Evolutionary conservation across 257 asterid species (phyloP), one percentile per base, ranked within the genome.

Genomic region (Przewalskia tangutica): DNA sequence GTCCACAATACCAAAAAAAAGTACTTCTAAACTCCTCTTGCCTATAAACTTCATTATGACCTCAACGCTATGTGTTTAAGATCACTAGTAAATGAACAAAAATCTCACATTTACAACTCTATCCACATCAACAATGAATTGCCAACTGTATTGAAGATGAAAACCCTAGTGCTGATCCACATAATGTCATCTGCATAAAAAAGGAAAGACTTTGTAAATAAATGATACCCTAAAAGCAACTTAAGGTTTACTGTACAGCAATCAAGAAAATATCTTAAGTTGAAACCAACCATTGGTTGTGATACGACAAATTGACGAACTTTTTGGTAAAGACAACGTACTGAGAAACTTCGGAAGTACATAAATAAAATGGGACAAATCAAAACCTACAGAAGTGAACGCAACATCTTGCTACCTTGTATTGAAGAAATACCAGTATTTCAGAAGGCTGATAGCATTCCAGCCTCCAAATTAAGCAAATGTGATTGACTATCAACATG

Each of bases 51-150:
- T 75, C 80, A 75, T 12, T 50, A 13, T 50, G 46, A 50, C 14
- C 80, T 23, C 42, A 13, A 75, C 23, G 44, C 8, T 13, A 27
- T 75, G 50, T 12, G 50, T 12, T 23, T 75, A 75, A 50, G 62
- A 50, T 23, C 46, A 50, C 46, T 50, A 7, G 44, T 23, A 50
- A 50, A 82, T 73, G 62, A 20, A 55, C 82, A 86, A 79, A 80
- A 64, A n/a, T 59, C 70, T 27, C 53, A 77, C 84, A 84, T 86
- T 80, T 88, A 86, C 86, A 84, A n/a, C 32, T 54, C 81, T 79
- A 83, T 27, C 81, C 60, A 80, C 84, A 79, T 79, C 81, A 81
- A 73, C 79, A 73, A 20, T 73, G 6, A 46, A 73, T 20, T 73
- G 60, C 7, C 79, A 71, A 73, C 60, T 73, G 60, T 23, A 73